These are phyloP conservation scores for Sclerotinia trifoliorum DNA, from an alignment of 2,329 filamentous ascomycete species.

Conservation along the genomic window DNA sequence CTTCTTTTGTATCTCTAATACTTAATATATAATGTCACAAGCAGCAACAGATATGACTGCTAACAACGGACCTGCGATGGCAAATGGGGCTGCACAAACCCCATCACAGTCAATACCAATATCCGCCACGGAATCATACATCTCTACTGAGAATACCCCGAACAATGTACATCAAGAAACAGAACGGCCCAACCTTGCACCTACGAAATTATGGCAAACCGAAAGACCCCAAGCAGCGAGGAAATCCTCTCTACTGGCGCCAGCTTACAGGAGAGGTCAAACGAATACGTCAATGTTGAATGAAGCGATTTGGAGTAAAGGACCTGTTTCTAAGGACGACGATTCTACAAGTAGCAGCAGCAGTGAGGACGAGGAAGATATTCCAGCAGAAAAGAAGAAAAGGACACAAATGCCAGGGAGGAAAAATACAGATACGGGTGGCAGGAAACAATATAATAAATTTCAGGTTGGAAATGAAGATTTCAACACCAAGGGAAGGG, in stretches of 20 bases:
- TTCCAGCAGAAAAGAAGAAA: constrained; percentile 12
- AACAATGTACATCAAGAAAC: not conserved
- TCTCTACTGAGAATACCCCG: not conserved
- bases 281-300: constrained; percentile 35
- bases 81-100: not conserved
- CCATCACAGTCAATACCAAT: not conserved
- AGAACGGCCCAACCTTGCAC: constrained; percentile 8
- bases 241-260: constrained; percentile 26
- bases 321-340: constrained; percentile 19
- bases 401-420: constrained; percentile 12
- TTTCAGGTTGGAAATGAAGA: constrained; percentile 64
- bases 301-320: constrained; percentile 32
- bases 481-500: constrained; percentile 62
- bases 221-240: constrained; percentile 31
- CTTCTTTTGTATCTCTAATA: constrained; percentile 3
- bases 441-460: constrained; percentile 44
- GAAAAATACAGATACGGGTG: constrained; percentile 6
- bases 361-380: constrained; percentile 30
- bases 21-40: constrained; percentile 1
- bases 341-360: constrained; percentile 27
- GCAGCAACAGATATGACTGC: constrained; percentile 8
- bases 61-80: not conserved
- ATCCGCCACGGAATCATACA: not conserved
- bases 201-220: constrained; percentile 32
- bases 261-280: constrained; percentile 26